These are phyloP conservation scores for Ophiognomonia clavigignenti-juglandacearum DNA, from an alignment of 2,329 filamentous ascomycete genomes.

Conservation along the genomic window DNA sequence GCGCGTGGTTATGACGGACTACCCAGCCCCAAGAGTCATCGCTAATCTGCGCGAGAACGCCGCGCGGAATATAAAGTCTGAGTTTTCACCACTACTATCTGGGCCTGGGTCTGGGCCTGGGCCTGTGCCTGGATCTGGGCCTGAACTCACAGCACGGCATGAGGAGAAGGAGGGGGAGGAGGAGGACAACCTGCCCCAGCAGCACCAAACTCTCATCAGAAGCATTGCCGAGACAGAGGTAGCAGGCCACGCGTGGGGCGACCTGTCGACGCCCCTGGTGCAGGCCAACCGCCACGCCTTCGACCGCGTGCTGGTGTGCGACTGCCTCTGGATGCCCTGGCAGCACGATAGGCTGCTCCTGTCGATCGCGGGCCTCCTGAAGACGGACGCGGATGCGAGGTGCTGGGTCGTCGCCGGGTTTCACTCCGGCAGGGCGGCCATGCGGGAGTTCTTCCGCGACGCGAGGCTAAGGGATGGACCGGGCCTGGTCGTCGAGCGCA, in stretches of 20 bases:
- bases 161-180: too few relatives aligned
- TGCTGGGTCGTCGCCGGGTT: slow-evolving; percentile 67
- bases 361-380: slow-evolving; percentile 61
- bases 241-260: slow-evolving; percentile 62
- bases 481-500: slow-evolving; percentile 57
- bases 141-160: too few relatives aligned
- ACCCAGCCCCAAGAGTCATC: slow-evolving; percentile 58
- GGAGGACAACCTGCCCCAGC: too few relatives aligned
- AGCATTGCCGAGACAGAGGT: too few relatives aligned
- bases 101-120: slow-evolving; percentile 1
- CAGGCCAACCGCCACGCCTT: slow-evolving; percentile 35
- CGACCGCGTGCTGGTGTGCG: slow-evolving; percentile 62
- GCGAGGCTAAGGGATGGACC: slow-evolving; percentile 39
- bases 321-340: slow-evolving; percentile 72
- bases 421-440: slow-evolving; percentile 63
- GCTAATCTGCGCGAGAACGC: slow-evolving; percentile 55
- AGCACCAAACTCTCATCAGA: too few relatives aligned
- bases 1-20: slow-evolving; percentile 60
- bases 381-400: slow-evolving; percentile 36
- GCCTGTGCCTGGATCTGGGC: too few relatives aligned
- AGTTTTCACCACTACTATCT: slow-evolving; percentile 27
- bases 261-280: slow-evolving; percentile 28
- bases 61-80: slow-evolving; percentile 39
- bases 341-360: slow-evolving; percentile 62
- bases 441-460: slow-evolving; percentile 59